Evolutionary conservation across 1,284 basidiomycete species (phyloP), one percentile per base, ranked within the genome.

Genomic region (Sporisorium reilianum): DNA sequence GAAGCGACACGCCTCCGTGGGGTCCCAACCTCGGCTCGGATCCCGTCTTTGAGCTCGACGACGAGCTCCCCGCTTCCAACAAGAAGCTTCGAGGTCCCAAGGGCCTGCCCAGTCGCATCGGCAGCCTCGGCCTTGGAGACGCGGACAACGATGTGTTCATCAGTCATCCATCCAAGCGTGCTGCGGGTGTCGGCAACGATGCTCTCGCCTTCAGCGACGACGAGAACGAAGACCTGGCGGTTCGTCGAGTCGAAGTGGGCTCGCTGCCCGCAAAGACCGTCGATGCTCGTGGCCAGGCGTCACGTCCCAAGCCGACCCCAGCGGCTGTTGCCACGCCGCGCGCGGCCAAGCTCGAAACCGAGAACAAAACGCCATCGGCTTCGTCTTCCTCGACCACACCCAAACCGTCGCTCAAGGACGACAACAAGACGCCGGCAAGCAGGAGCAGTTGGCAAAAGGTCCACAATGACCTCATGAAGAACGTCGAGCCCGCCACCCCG

Each of bases 1-100:
- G 80, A 25, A 77, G 76, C 62, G 81, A 83, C 53, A 77, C 79
- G 25, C 76, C 79, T n/a, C 79, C 79, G 4, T 81, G 77, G 78
- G 70, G 73, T 30, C 65, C 75, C 44, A 71, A 69, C 20, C 67
- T 72, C 12, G 76, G 75, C 42, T 64, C 64, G 3, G 75, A 75
- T 34, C 55, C 61, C 44, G 61, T 65, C 16, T 71, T 76, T 52
- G 73, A 76, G 28, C 64, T 76, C 49, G 68, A 76, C 44, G 64
- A 68, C 22, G 63, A 67, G 16, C 57, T 67, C 8, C 56, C 64
- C n/a, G 25, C 52, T 2, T 54, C 65, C n/a, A 58, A 71, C 61
- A 80, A 80, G 67, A 75, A 74, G 67, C 58, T 64, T 0, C 73
- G 73, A 18, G 73, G 64, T 32, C 56, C 63, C 22, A 67, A 66